Evolutionary conservation across 1,284 basidiomycete species (phyloP).

Genomic region (Cutaneotrichosporon dermatis): DNA sequence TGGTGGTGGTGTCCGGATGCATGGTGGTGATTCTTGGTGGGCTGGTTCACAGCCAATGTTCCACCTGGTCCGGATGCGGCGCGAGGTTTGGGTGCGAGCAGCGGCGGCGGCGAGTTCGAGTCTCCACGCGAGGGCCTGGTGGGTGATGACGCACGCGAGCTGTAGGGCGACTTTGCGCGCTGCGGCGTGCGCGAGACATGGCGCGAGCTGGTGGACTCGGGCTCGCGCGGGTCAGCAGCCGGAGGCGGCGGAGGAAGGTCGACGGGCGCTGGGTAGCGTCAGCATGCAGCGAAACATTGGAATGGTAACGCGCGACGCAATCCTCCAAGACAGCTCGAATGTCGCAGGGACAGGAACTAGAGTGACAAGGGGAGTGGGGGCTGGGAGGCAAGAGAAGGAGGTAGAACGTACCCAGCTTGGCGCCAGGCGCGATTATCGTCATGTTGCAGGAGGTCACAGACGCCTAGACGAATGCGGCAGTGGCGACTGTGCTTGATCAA

Average conservation of each 20-base stretch:
- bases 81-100: slow-evolving; percentile 17
- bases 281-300: neutral
- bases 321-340: too few species aligned
- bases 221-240: slow-evolving; percentile 43
- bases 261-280: slow-evolving; percentile 28
- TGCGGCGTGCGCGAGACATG: slow-evolving; percentile 37
- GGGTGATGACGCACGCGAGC: slow-evolving; percentile 34
- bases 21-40: neutral
- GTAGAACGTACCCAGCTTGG: slow-evolving; percentile 37
- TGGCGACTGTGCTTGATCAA: neutral
- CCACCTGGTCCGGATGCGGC: slow-evolving; percentile 1
- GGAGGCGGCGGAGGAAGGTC: slow-evolving; percentile 47
- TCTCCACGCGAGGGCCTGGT: slow-evolving; percentile 13
- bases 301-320: neutral
- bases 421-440: slow-evolving; percentile 36
- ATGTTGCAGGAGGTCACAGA: slow-evolving; percentile 17
- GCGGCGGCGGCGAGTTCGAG: slow-evolving; percentile 14
- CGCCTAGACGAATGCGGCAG: neutral
- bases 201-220: slow-evolving; percentile 21
- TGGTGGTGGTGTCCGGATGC: neutral
- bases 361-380: neutral
- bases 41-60: neutral
- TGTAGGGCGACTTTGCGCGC: slow-evolving; percentile 30
- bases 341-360: neutral
- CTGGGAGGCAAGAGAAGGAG: neutral